phyloP scores from a whole-genome alignment of 2,329 filamentous ascomycete genomes.

The Aspergillus fructus region DNA sequence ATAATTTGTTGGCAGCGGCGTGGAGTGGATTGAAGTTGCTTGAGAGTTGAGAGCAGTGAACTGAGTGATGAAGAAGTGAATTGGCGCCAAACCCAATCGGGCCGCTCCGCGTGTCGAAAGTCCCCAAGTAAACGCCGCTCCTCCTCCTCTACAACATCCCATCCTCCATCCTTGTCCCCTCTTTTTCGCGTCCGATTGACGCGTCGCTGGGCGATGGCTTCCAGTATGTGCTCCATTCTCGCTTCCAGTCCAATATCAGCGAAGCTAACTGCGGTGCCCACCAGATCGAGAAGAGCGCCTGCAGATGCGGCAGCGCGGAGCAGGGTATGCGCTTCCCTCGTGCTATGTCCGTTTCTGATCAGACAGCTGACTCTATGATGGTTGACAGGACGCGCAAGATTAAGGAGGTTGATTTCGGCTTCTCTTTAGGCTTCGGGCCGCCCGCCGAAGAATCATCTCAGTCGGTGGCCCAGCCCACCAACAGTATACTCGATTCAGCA shows the following conservation, averaged over 20 bases:
- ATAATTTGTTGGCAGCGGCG: too few species aligned
- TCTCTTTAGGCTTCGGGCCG: slow-evolving; percentile 43
- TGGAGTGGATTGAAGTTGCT: background rate
- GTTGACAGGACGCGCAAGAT: slow-evolving; percentile 46
- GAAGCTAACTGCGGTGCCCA: slow-evolving; percentile 9
- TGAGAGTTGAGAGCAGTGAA: background rate
- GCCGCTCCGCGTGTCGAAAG: slow-evolving; percentile 10
- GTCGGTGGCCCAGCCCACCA: slow-evolving; percentile 27
- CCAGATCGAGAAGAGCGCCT: slow-evolving; percentile 54
- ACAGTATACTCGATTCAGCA: slow-evolving; percentile 16
- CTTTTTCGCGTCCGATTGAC: slow-evolving; percentile 23
- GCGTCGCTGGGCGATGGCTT: slow-evolving; percentile 38
- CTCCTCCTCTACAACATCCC: slow-evolving; percentile 9
- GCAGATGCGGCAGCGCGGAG: slow-evolving; percentile 58
- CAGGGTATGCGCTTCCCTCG: slow-evolving; percentile 47
- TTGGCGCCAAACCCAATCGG: slow-evolving; percentile 25
- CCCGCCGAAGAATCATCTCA: slow-evolving; percentile 19
- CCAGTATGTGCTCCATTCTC: slow-evolving; percentile 30
- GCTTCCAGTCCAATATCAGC: background rate
- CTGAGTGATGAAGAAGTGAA: slow-evolving; percentile 26
- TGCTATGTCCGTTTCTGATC: slow-evolving; percentile 23
- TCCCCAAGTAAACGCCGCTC: slow-evolving; percentile 2
- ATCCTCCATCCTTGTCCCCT: background rate
- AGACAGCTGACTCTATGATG: background rate
- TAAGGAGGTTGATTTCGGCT: slow-evolving; percentile 51